Evolutionary conservation across 768 basidiomycete species (phyloP), one percentile per base, ranked within the genome.

Genomic region (Ramaria sp.): DNA sequence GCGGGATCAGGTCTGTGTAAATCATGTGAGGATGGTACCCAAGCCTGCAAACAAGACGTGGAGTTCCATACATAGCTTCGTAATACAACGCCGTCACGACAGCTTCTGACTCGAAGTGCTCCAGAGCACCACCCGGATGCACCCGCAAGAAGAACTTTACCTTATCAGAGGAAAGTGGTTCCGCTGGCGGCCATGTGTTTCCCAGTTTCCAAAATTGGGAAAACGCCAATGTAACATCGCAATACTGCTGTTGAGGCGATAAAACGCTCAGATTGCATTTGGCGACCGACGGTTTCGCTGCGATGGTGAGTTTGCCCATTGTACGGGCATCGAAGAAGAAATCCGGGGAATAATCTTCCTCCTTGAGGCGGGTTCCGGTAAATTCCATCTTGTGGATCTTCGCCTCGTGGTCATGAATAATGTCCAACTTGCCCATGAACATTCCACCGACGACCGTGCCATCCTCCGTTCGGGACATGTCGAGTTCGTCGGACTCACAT

Each of bases 401-500:
- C 17, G 71, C 82, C 63, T 88, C 86, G 33, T 82, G 86, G 1
- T 79, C 73, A 64, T 92, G 90, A 12, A 90, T 79, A 51, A 92
- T 88, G 62, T 81, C 82, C 54, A 92, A 80, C 65, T 91, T 91
- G 4, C 90, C 90, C 88, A 86, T 91, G 70, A 91, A 92, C 69
- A 80, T 72, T 41, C 90, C 90, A 50, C 88, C 90, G 19, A 92
- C 90, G 22, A 82, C 73, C 13, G 87, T 91, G 1, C 89, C 90
- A 63, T 92, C 90, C 61, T 91, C 90, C 85, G 89, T 90, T 51
- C 87, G 79, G 2, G 90, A 86, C 90, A 92, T 91, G 66, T 92
- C 90, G 37, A 91, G 77, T 62, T 91, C 90, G 37, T 87, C 86
- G 2, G 90, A 91, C 53, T 79, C 76, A 34, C 91, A 78, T 17